Conservation (phyloP, 2,329 filamentous ascomycete species). For the Sclerotinia glacialis region DNA sequence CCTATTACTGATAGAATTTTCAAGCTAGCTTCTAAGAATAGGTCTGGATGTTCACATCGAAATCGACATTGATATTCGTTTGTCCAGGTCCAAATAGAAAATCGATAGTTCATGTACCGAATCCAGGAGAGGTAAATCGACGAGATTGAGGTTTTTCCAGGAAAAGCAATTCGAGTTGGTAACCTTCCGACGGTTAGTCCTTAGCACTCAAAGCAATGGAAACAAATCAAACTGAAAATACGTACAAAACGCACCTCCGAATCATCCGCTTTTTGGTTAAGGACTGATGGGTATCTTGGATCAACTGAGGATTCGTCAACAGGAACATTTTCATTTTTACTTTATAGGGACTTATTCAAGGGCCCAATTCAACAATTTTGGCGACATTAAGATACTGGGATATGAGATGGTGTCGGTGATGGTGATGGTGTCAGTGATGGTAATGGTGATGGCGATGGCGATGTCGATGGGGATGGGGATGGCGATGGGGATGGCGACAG, state of each 20-base stretch:
- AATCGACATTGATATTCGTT: too few species aligned
- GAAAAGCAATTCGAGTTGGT: neutral
- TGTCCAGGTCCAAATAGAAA: too few species aligned
- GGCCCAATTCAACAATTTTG: neutral
- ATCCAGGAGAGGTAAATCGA: neutral
- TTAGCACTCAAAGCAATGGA: neutral
- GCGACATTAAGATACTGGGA: neutral
- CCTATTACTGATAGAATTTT: neutral
- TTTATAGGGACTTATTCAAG: neutral
- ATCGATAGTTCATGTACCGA: too few species aligned
- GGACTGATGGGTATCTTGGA: neutral
- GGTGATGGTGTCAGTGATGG: neutral
- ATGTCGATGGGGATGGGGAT: neutral
- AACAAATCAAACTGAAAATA: neutral
- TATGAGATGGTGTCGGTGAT: neutral
- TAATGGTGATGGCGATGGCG: neutral
- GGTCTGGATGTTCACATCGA: too few species aligned
- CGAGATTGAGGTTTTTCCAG: neutral
- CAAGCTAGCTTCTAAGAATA: neutral
- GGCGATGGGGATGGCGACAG: neutral
- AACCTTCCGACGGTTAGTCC: neutral
- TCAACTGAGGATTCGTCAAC: neutral
- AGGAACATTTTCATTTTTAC: neutral
- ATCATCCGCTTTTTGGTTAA: neutral
- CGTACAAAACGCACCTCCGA: too few species aligned